A percentile compares a stretch with the other conserved stretches of the same genome.
Conservation (phyloP, 345 rosid species). For the Conringia planisiliqua region DNA sequence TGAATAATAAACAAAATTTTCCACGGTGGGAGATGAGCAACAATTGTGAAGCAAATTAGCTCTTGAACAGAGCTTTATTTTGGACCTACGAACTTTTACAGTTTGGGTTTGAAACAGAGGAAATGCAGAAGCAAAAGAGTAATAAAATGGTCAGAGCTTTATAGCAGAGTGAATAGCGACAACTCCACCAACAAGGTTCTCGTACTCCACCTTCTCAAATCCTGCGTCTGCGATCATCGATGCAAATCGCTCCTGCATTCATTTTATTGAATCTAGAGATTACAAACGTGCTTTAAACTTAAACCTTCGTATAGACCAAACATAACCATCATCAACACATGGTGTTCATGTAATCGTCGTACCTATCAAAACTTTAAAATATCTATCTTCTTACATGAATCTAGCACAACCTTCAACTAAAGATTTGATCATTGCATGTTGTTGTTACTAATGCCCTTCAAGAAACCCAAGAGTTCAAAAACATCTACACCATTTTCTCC, state of each 20-base stretch:
- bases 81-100: neutral
- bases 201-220: constrained; percentile 92
- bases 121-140: neutral
- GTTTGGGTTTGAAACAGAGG: neutral
- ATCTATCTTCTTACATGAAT: neutral
- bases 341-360: neutral
- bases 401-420: neutral
- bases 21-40: neutral
- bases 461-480: constrained; percentile 1
- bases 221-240: constrained; percentile 89
- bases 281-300: neutral
- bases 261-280: neutral
- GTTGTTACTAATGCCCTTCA: neutral
- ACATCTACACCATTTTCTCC: neutral
- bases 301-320: neutral
- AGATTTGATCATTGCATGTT: neutral
- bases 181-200: constrained; percentile 92
- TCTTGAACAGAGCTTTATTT: neutral
- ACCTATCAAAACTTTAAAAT: neutral
- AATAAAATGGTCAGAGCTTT: constrained; percentile 41
- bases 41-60: neutral
- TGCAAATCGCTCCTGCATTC: constrained; percentile 73
- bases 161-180: constrained; percentile 87
- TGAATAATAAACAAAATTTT: neutral
- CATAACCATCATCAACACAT: neutral